Base-by-base conservation (phyloP, 345 rosid genomes). In the Hibiscus tridactylites region DNA sequence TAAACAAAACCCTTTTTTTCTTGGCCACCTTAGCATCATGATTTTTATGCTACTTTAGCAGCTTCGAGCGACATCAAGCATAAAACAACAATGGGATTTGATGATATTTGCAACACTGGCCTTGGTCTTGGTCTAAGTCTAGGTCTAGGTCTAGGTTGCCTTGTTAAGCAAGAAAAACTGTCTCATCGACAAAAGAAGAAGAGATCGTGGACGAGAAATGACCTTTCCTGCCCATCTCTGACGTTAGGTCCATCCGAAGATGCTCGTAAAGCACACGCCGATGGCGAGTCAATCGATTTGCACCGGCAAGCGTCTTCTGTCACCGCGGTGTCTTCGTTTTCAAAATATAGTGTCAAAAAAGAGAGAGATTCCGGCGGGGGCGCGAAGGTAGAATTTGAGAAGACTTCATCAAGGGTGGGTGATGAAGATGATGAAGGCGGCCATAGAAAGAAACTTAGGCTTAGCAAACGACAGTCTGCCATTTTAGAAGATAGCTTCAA, bases 401-500 rank as follows among this genome's bases (percentile, higher is more conserved):
- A 79, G 76, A 53, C 71, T 12, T 64, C 78, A 66, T 80, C 85
- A 17, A 80, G 80, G 58, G 68, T 54, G 3, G 75, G 78, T 35
- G 82, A 78, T 71, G 87, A 83, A 73, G 87, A 85, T 49, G 87
- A 80, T 46, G 81, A 81, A 12, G 85, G 80, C 0, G 73, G 87
- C 67, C 81, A 85, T 3, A 64, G 76, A 37, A 73, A 73, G 76
- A 73, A 86, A 74, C 87, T 86, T 31, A 75, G 90, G 61, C 87
- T 86, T 24, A 76, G 76, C 75, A 86, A 82, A 76, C 78, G 76
- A 42, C 87, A 86, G 60, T 71, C 84, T 12, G 78, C 76, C 1
- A 44, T 78, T 70, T 66, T 86, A 54, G 90, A 86, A 74, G 90
- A 86, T 39, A 79, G 54, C 72, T 86, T 86, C 79, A 82, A 82